Percentiles rank a stretch among this genome's conserved stretches.
These are phyloP conservation scores for Galeopsis tetrahit DNA, from an alignment of 257 asterid species.

Conservation along the genomic window DNA sequence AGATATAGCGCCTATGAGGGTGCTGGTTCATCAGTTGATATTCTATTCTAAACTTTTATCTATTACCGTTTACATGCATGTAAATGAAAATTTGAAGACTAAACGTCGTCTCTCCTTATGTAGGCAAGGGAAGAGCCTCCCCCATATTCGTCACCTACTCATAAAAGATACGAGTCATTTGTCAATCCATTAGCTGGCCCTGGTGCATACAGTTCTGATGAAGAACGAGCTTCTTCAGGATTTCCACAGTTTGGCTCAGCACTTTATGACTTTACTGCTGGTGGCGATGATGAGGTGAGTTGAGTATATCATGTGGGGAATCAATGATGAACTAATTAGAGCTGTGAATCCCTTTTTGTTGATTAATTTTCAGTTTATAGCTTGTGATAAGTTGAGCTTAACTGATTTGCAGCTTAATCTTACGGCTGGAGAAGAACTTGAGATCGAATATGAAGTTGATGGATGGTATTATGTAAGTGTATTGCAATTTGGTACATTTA, in stretches of 20 bases:
- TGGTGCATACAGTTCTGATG: slow-evolving; percentile 67
- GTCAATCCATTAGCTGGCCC: slow-evolving; percentile 81
- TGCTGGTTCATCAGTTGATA: slow-evolving; percentile 61
- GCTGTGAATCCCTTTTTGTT: not conserved
- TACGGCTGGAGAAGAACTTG: slow-evolving; percentile 81
- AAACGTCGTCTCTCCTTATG: slow-evolving; percentile 20
- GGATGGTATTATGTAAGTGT: slow-evolving; percentile 90
- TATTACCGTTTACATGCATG: slow-evolving; percentile 15
- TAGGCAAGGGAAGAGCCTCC: slow-evolving; percentile 87
- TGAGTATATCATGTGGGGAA: not conserved
- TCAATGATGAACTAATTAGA: not conserved
- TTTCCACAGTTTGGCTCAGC: slow-evolving; percentile 67
- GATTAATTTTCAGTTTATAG: slow-evolving; percentile 9
- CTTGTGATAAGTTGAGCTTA: slow-evolving; percentile 27
- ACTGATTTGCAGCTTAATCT: slow-evolving; percentile 64
- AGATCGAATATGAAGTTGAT: slow-evolving; percentile 85
- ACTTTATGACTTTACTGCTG: slow-evolving; percentile 88
- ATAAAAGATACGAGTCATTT: slow-evolving; percentile 69
- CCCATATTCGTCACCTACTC: slow-evolving; percentile 78
- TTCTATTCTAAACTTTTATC: slow-evolving; percentile 30
- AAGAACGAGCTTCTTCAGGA: slow-evolving; percentile 63
- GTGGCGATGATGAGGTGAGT: slow-evolving; percentile 92
- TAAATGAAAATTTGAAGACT: slow-evolving; percentile 26
- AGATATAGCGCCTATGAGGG: slow-evolving; percentile 56
- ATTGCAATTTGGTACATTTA: slow-evolving; percentile 14